Base-by-base conservation (phyloP, 306 rosid species). In the Biancaea sappan region DNA sequence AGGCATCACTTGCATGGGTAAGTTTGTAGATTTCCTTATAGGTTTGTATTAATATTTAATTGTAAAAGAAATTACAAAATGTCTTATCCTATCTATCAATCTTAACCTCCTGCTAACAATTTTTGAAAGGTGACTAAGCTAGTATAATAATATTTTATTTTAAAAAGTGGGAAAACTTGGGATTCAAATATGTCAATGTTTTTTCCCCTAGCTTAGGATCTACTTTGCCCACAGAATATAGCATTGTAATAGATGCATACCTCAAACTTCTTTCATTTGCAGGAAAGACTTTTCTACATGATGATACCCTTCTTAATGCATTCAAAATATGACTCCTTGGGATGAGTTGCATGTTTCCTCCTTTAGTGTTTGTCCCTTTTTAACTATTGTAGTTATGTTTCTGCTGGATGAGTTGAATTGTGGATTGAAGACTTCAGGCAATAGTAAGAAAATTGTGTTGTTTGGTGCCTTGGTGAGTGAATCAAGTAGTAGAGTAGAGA, bases 1-100 rank as follows among this genome's bases (percentile, higher is more conserved):
- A 91, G 79, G 98, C 98, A 58, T 91, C 96, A 51, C 89, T 94
- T 82, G 96, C 98, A 11, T 94, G 98, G 98, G 98, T 94, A 82
- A 63, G 80, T 71, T 63, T 84, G 8, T 74, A 69, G 22, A 57
- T 77, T 71, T 70, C 67, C 74, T 46, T 79, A 10, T 54, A 66
- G 6, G 26, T 59, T 72, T 77, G 31, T 53, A 31, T 73, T 64
- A n/a, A n/a, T n/a, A n/a, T n/a, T n/a, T n/a, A 22, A 35, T 44
- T 71, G 28, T 11, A 57, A 48, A 24, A 8, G 31, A 50, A 68
- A 53, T 74, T 65, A 38, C 46, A 48, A 44, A 69, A 46, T 73
- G 6, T 15, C 65, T 25, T 40, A 2, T 4, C 25, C 34, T 79
- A 28, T 44, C 12, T 9, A 26, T 50, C 50, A 25, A 16, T 25